Conservation (phyloP, 2,329 filamentous ascomycete genomes). For the Neopestalotiopsis sp. region DNA sequence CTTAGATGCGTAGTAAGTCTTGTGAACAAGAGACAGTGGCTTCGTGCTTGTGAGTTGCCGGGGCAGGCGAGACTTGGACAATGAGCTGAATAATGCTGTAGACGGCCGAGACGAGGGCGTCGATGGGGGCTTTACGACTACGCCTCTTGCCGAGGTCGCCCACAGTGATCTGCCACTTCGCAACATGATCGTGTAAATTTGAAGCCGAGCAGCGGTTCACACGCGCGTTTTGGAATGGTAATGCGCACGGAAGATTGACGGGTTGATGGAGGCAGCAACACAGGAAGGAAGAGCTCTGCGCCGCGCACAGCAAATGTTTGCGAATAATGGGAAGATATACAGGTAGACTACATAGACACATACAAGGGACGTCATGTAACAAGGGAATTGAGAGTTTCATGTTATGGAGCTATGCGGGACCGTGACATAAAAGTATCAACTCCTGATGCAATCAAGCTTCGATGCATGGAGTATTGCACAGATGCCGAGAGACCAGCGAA, state of each 20-base stretch:
- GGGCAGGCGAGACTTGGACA: constrained; percentile 4
- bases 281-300: neutral
- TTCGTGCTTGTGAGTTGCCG: constrained; percentile 11
- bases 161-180: constrained; percentile 32
- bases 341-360: no score
- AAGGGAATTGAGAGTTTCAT: neutral
- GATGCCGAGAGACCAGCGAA: constrained; percentile 10
- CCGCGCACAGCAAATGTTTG: no score
- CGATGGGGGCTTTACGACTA: constrained; percentile 21
- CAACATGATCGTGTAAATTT: constrained; percentile 31
- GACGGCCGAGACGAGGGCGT: constrained; percentile 20
- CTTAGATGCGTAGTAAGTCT: constrained; percentile 36
- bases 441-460: constrained; percentile 14
- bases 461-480: neutral
- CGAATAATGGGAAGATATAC: no score
- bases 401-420: constrained; percentile 4
- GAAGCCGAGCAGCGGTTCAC: neutral
- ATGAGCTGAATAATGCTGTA: constrained; percentile 11
- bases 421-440: neutral
- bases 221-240: neutral
- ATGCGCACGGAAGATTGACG: neutral
- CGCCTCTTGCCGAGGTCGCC: constrained; percentile 27
- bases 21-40: constrained; percentile 26
- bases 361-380: neutral
- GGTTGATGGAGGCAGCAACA: neutral